Evolutionary conservation across 768 basidiomycete genomes (phyloP), one percentile per base, ranked within the genome.

Genomic region (Sutorius australiensis): DNA sequence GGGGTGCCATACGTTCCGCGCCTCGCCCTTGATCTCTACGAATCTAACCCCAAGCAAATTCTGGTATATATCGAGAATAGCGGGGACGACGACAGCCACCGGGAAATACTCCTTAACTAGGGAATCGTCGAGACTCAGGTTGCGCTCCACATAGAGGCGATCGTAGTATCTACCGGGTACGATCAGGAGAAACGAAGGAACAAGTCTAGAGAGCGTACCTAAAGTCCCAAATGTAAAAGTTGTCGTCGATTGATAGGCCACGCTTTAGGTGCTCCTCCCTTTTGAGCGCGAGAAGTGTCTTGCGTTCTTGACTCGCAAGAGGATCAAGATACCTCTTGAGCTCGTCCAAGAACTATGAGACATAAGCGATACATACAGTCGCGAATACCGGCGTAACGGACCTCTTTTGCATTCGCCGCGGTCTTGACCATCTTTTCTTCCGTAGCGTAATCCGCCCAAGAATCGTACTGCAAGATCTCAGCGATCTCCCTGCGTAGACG

Each of bases 101-200:
- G 91, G 90, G 79, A 95, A 93, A 68, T 92, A 91, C 66, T 93
- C 87, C 70, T 93, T 92, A 58, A 94, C 83, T 12, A 85, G 73
- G 56, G 80, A 79, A 58, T 92, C 88, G 55, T 93, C 89, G 32
- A 92, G 77, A 33, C 78, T 75, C 27, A 93, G 75, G 19, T 77
- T 76, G 61, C 79, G 75, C 68, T 92, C 87, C 48, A 86, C 73
- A 62, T 74, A 88, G 40, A 69, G 56, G 31, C 67, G 60, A 48
- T 68, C 68, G 36, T 69, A 69, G 37, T 68, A 69, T 55, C 63
- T 76, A 17, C 10, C 34, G 11, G 7, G 1, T 11, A 17, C n/a
- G 7, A 44, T 62, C 31, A 54, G 40, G 32, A 19, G 42, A 9
- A 14, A 21, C 1, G 1, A 9, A 8, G 8, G 21, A 33, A 42